Base-by-base conservation (phyloP, 1,284 basidiomycete species). In the Cryptococcus maquisensis region DNA sequence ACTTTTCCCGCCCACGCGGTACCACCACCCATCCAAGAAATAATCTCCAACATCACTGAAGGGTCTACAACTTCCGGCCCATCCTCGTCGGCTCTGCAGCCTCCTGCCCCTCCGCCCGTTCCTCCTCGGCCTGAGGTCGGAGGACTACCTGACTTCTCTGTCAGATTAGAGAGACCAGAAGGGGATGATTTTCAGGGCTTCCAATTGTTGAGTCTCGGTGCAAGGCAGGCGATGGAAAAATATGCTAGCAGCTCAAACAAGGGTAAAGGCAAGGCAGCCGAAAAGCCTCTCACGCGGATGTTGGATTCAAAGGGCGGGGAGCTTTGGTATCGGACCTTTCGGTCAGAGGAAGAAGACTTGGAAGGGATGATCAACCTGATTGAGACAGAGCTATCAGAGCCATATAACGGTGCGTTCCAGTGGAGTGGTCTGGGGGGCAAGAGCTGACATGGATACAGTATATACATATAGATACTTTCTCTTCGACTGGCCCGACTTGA, bases 401-500 rank as follows among this genome's bases (percentile, higher is more conserved):
- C 94, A 37, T 98, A 92, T 78, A 91, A 95, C 13, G 20, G 9
- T 37, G 13, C 28, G 2, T 50, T 32, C 21, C 1, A 8, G 20
- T 15, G 24, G 18, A 5, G n/a, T 44, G 1, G 24, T 36, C 39
- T 37, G n/a, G 5, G 23, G 0, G 7, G 13, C 1, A 21, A 37
- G 6, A 43, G 54, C 53, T 57, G 23, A 46, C 48, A 24, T 16
- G 20, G 21, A 7, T 32, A 10, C 52, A 76, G 75, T 74, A 20
- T 77, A 76, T 46, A 77, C 75, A 10, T 76, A 70, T 67, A 86
- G 92, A 3, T 96, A 96, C 75, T 97, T 97, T 72, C 81, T 98
- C 13, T 84, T 90, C 67, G 87, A 92, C 65, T 98, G 96, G 93
- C 95, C 96, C 1, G 86, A 97, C 71, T 82, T 98, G 18, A 86